Base-by-base conservation (phyloP, 108 stramenopile genomes). In the Fragilariopsis cylindrus region DNA sequence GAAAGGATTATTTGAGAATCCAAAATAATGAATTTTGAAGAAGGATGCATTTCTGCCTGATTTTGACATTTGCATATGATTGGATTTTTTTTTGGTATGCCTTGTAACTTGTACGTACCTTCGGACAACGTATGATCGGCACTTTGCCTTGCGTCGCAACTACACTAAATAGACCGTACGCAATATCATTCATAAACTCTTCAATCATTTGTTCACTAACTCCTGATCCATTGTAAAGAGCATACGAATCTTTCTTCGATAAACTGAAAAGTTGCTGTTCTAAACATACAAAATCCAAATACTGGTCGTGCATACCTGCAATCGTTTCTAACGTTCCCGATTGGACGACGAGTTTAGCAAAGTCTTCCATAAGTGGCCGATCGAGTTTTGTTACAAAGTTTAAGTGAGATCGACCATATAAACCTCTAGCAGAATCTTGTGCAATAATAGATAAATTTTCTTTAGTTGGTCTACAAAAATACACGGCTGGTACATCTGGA, bases 401-500 rank as follows among this genome's bases (percentile, higher is more conserved):
- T n/a, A 98, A 47, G 79, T 97, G 88, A 4, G 88, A 81, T 56
- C 90, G 79, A 30, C 86, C 81, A 73, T 96, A 98, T 46, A 97
- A 75, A 13, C 80, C 73, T 43, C 81, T 84, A 15, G 84, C 78
- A 74, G 92, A 90, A 76, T 99, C 98, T 55, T 85, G 82, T 5
- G 96, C 97, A 72, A 99, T 93, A 19, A 82, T 75, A 41, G 89
- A 83, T 6, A 99, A 74, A 72, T 99, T 99, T 40, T 92, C 92
- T 48, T 84, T 87, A 7, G 95, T 99, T 44, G 99, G 98, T 47
- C 77, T 73, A 77, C 95, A 88, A 80, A 99, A 98, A 85, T 99
- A 99, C 8, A 99, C 87, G 47, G 94, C 98, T 3, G 98, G 96
- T 2, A 98, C 98, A 80, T 99, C 98, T 18, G 97, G 97, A 53